These are phyloP conservation scores for Plectosphaerella sp. DNA, from an alignment of 2,329 filamentous ascomycete genomes.

Conservation along the genomic window DNA sequence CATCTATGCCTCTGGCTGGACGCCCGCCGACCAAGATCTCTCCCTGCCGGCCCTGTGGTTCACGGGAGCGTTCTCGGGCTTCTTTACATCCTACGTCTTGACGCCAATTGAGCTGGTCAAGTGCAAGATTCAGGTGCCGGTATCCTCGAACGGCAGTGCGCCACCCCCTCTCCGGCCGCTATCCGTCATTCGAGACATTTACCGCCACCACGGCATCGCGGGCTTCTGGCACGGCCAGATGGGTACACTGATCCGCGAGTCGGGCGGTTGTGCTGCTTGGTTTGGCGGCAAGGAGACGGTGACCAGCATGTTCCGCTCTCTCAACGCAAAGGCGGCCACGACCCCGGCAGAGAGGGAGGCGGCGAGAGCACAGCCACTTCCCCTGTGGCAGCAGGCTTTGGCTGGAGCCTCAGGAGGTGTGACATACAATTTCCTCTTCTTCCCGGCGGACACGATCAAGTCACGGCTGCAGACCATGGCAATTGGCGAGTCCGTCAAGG, in stretches of 20 bases:
- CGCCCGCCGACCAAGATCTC: conserved; percentile 52
- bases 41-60: conserved; percentile 71
- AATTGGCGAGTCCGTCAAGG: conserved; percentile 48
- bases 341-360: conserved; percentile 34
- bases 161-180: conserved; percentile 57
- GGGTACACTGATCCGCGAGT: conserved; percentile 90
- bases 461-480: conserved; percentile 92
- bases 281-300: conserved; percentile 87
- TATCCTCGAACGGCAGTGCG: conserved; percentile 32
- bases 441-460: conserved; percentile 96
- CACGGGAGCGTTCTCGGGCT: conserved; percentile 82
- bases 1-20: conserved; percentile 49
- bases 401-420: conserved; percentile 87
- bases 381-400: conserved; percentile 80
- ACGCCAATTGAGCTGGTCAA: conserved; percentile 97
- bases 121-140: conserved; percentile 90
- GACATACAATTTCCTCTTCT: conserved; percentile 96
- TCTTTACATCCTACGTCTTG: conserved; percentile 83
- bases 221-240: conserved; percentile 96
- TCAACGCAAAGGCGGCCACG: conserved; percentile 39
- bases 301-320: conserved; percentile 62
- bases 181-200: conserved; percentile 72
- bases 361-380: conserved; percentile 51
- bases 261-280: conserved; percentile 90
- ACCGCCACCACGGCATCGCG: conserved; percentile 71